Conservation (phyloP, 2,329 filamentous ascomycete species). For the Aspergillus pseudonomiae region DNA sequence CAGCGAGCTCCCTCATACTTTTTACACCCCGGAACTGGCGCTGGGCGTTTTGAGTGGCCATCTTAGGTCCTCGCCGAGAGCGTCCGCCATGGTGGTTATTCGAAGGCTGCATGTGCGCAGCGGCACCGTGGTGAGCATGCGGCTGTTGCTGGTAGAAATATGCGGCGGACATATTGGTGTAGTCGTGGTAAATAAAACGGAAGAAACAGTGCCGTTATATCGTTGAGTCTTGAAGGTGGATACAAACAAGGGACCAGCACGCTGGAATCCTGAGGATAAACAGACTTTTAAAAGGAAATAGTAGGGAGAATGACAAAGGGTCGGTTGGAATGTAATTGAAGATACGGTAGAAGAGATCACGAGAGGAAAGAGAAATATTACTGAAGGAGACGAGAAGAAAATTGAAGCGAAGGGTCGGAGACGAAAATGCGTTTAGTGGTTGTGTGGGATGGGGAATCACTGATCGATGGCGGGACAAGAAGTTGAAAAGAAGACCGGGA, state of each 20-base stretch:
- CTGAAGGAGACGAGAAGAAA: constrained; percentile 22
- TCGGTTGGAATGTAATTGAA: constrained; percentile 25
- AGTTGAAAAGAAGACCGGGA: constrained; percentile 27
- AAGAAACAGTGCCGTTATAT: constrained; percentile 19
- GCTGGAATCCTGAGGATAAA: constrained; percentile 18
- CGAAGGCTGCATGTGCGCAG: constrained; percentile 55
- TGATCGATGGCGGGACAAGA: constrained; percentile 30
- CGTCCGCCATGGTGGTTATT: constrained; percentile 84
- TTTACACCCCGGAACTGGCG: constrained; percentile 85
- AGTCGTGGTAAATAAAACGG: constrained; percentile 20
- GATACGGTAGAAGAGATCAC: constrained; percentile 20
- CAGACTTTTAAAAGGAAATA: constrained; percentile 23
- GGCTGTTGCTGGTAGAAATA: constrained; percentile 53
- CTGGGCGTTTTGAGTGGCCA: constrained; percentile 80
- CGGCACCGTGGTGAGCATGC: constrained; percentile 52
- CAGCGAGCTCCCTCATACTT: constrained; percentile 82
- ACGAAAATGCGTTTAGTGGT: constrained; percentile 22
- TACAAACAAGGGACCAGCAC: constrained; percentile 30
- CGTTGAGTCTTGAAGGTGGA: constrained; percentile 26
- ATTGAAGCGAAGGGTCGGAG: constrained; percentile 19
- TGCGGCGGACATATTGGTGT: constrained; percentile 45
- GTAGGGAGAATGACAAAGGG: constrained; percentile 25
- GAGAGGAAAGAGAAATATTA: constrained; percentile 21
- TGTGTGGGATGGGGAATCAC: constrained; percentile 29
- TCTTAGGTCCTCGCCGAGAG: constrained; percentile 79